phyloP scores from a whole-genome alignment of 495 filamentous ascomycete genomes.

The Lasiosphaeris hirsuta region DNA sequence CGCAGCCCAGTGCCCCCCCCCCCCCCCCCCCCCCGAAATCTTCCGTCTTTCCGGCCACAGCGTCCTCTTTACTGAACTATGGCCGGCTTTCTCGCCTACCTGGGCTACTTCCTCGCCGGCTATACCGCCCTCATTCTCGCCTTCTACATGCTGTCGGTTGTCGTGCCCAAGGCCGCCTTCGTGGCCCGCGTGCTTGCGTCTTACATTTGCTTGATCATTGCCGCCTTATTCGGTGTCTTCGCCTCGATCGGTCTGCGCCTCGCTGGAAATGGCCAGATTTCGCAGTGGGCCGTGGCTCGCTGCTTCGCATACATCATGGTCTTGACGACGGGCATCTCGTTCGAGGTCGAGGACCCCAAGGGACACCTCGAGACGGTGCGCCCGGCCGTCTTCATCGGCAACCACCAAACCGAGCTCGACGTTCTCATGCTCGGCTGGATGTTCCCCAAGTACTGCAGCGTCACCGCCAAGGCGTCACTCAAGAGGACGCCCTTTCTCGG shows the following conservation, averaged over 20 bases:
- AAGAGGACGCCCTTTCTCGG: slow-evolving; percentile 82
- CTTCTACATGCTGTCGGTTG: slow-evolving; percentile 53
- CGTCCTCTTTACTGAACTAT: slow-evolving; percentile 7
- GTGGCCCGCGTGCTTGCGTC: slow-evolving; percentile 68
- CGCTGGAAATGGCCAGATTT: slow-evolving; percentile 65
- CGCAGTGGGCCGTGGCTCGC: slow-evolving; percentile 81
- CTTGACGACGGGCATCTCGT: slow-evolving; percentile 70
- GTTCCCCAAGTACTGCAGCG: slow-evolving; percentile 87
- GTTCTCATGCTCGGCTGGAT: slow-evolving; percentile 82
- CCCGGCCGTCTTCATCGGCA: slow-evolving; percentile 87
- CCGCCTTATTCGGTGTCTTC: slow-evolving; percentile 74
- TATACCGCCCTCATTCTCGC: slow-evolving; percentile 57
- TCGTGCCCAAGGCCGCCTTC: slow-evolving; percentile 60
- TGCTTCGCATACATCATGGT: slow-evolving; percentile 81
- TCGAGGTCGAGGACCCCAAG: slow-evolving; percentile 67
- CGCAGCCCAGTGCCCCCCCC: background rate
- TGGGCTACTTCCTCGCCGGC: slow-evolving; percentile 54
- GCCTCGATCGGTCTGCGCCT: slow-evolving; percentile 69
- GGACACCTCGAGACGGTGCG: slow-evolving; percentile 60
- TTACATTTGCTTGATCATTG: slow-evolving; percentile 61
- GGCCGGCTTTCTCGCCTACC: slow-evolving; percentile 34
- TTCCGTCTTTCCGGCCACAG: background rate
- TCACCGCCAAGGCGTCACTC: slow-evolving; percentile 88
- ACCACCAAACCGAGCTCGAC: slow-evolving; percentile 94
- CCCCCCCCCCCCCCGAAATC: background rate